phyloP scores from a whole-genome alignment of 2,329 filamentous ascomycete species.

The Diplodia intermedia region DNA sequence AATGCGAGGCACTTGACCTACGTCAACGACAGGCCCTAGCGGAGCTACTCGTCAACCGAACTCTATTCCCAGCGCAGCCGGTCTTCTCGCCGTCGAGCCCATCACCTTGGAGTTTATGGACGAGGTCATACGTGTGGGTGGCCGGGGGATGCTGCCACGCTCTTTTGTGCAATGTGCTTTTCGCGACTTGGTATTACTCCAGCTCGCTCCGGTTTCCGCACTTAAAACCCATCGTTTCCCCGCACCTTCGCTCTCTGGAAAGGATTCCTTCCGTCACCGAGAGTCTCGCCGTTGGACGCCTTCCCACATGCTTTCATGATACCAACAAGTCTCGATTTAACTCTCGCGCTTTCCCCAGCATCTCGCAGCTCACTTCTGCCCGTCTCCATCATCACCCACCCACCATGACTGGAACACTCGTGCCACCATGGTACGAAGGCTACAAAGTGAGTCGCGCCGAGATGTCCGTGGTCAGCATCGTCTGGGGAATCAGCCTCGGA shows the following conservation, averaged over 20 bases:
- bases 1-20: background rate
- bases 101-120: background rate
- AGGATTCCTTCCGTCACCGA: background rate
- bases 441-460: conserved; percentile 11
- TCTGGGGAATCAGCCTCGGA: conserved; percentile 21
- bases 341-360: background rate
- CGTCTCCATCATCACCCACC: background rate
- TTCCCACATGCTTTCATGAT: background rate
- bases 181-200: background rate
- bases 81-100: background rate
- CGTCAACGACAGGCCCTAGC: background rate
- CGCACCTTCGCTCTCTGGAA: background rate
- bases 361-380: background rate
- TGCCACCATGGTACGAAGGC: conserved; percentile 13
- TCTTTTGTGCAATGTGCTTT: background rate
- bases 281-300: background rate
- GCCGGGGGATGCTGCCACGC: background rate
- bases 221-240: background rate
- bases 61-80: background rate
- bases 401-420: conserved; percentile 12
- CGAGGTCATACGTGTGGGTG: background rate
- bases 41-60: background rate
- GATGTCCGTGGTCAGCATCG: conserved; percentile 14
- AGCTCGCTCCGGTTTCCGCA: background rate
- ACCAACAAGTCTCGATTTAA: background rate